These are phyloP conservation scores for Yarrowia sp. DNA, from an alignment of 805 yeast genomes.

Conservation along the genomic window DNA sequence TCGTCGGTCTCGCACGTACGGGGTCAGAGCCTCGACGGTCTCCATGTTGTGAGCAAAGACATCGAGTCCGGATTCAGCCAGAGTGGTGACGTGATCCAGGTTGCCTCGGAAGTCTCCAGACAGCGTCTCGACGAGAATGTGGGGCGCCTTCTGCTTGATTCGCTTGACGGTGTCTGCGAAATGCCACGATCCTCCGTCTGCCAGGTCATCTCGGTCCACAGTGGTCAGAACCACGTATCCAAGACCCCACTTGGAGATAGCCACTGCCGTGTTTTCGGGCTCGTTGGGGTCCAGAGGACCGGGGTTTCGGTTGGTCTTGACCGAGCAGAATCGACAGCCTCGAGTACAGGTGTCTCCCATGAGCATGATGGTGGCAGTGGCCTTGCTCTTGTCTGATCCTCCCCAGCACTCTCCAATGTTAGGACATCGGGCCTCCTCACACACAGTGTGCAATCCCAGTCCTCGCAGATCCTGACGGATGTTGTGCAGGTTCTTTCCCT, in stretches of 20 bases:
- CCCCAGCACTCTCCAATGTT: constrained; percentile 99
- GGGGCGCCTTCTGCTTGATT: constrained; percentile 88
- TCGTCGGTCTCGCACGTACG: constrained; percentile 93
- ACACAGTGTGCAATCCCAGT: constrained; percentile 88
- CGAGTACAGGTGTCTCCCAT: constrained; percentile 99
- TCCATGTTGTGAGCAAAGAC: constrained; percentile 97
- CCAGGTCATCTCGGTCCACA: constrained; percentile 93
- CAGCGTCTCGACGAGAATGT: constrained; percentile 88
- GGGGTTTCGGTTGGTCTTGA: constrained; percentile 88
- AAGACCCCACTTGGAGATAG: constrained; percentile 95
- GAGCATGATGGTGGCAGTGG: constrained; percentile 97
- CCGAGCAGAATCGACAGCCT: constrained; percentile 98
- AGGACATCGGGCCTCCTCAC: constrained; percentile 99
- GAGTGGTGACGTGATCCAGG: constrained; percentile 73
- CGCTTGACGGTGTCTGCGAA: constrained; percentile 83
- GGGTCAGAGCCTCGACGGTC: constrained; percentile 94
- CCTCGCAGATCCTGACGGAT: constrained; percentile 88
- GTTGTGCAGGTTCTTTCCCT: constrained; percentile 81
- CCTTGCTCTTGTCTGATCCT: constrained; percentile 85
- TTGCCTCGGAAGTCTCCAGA: constrained; percentile 97
- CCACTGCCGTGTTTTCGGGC: constrained; percentile 98
- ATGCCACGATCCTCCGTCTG: constrained; percentile 93
- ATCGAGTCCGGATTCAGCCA: constrained; percentile 88
- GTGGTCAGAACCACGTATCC: constrained; percentile 98
- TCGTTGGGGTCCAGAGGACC: constrained; percentile 92